These are phyloP conservation scores for Alternaria consortialis DNA, from an alignment of 2,329 filamentous ascomycete species.

Conservation along the genomic window DNA sequence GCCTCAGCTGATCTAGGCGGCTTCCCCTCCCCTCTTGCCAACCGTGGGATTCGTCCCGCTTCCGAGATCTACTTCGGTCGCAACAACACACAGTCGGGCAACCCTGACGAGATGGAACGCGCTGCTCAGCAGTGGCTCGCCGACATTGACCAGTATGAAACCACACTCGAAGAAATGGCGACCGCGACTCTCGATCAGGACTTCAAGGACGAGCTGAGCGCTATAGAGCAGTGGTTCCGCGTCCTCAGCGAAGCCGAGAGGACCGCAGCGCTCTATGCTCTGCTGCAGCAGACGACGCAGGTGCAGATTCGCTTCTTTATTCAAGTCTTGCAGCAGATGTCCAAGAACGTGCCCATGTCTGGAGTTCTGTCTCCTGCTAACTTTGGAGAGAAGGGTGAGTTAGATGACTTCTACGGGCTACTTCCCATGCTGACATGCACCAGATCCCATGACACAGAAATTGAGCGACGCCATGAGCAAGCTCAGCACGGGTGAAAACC, in stretches of 20 bases:
- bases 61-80: conserved; percentile 93
- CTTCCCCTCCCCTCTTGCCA: conserved; percentile 75
- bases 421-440: conserved; percentile 29
- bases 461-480: conserved; percentile 97
- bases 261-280: conserved; percentile 91
- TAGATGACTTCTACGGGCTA: not conserved
- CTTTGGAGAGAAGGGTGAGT: conserved; percentile 88
- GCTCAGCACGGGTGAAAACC: conserved; percentile 83
- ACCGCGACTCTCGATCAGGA: conserved; percentile 98
- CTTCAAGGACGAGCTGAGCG: conserved; percentile 98
- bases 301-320: conserved; percentile 99
- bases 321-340: conserved; percentile 98
- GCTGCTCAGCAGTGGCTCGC: conserved; percentile 98
- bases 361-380: conserved; percentile 92
- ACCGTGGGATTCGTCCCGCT: conserved; percentile 85
- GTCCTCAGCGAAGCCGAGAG: conserved; percentile 96
- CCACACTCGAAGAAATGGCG: conserved; percentile 98
- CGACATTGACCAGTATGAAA: conserved; percentile 98
- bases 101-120: conserved; percentile 87
- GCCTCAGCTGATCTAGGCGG: conserved; percentile 96
- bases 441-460: conserved; percentile 96
- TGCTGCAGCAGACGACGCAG: conserved; percentile 97
- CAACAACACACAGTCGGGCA: conserved; percentile 70
- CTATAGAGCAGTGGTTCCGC: conserved; percentile 99
- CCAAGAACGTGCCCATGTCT: conserved; percentile 96